Conservation (phyloP, 148 eudicot genomes). For the Persicaria maculosa region DNA sequence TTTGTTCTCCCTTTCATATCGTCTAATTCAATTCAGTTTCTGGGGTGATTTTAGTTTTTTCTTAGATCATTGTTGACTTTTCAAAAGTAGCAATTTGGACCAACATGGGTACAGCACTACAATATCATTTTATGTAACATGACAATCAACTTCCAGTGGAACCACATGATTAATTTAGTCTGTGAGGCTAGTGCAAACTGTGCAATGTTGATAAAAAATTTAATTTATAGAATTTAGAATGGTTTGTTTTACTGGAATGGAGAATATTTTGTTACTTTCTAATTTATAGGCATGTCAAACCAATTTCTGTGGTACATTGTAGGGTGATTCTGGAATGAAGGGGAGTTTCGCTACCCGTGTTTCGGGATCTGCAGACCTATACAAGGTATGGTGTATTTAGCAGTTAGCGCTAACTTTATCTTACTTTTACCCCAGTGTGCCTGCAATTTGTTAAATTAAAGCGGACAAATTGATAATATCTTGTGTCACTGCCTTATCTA, state of each 20-base stretch:
- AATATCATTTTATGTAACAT: too few relatives aligned
- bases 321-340: conserved; percentile 95
- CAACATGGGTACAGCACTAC: too few relatives aligned
- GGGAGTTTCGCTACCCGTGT: conserved; percentile 87
- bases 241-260: neutral
- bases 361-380: conserved; percentile 91
- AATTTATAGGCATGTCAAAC: neutral
- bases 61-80: neutral
- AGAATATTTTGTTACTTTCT: neutral
- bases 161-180: neutral
- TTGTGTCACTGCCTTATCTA: neutral
- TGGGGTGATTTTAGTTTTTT: neutral
- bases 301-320: neutral
- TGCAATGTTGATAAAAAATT: too few relatives aligned
- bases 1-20: too few relatives aligned
- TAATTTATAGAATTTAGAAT: neutral
- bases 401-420: neutral
- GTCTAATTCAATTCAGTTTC: neutral
- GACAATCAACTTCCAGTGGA: neutral
- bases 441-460: too few relatives aligned
- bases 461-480: neutral
- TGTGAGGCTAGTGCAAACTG: neutral
- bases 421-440: neutral
- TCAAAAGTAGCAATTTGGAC: neutral
- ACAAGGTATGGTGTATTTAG: conserved; percentile 33